A percentile compares a stretch with the other conserved stretches of the same genome.
These are phyloP conservation scores for Lachancea lanzarotensis DNA, from an alignment of 805 yeast species.

Conservation along the genomic window DNA sequence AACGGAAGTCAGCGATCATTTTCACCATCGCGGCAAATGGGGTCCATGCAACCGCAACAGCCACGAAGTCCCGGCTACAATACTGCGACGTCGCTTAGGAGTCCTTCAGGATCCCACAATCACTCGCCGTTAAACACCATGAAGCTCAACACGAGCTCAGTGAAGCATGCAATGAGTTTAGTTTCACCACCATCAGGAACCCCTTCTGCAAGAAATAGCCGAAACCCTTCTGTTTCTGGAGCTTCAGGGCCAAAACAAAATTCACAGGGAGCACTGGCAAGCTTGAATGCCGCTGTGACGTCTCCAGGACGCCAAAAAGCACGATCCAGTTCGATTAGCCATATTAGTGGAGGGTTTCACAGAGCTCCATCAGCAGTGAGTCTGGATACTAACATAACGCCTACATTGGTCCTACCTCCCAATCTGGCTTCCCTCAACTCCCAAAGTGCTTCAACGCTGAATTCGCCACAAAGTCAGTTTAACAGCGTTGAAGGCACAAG, in stretches of 20 bases:
- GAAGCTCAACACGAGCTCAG: constrained; percentile 3
- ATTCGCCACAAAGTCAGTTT: constrained; percentile 3
- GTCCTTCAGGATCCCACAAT: constrained; percentile 5
- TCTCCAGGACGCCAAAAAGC: constrained; percentile 6
- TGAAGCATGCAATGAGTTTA: constrained; percentile 6
- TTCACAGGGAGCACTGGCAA: background rate
- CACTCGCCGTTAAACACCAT: constrained; percentile 8
- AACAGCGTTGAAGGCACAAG: background rate
- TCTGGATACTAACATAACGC: constrained; percentile 12
- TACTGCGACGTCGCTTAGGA: constrained; percentile 6
- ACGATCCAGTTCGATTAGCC: constrained; percentile 9
- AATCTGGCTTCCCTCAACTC: constrained; percentile 22
- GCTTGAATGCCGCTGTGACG: background rate
- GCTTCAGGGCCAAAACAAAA: constrained; percentile 3
- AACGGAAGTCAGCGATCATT: constrained; percentile 3
- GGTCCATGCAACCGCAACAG: background rate
- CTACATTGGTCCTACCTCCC: constrained; percentile 24
- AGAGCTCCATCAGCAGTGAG: constrained; percentile 3
- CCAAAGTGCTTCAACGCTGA: constrained; percentile 16
- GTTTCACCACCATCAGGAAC: constrained; percentile 11
- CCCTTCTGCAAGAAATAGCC: constrained; percentile 17
- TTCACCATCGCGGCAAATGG: constrained; percentile 7
- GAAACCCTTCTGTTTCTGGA: constrained; percentile 18
- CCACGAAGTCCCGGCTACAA: constrained; percentile 7
- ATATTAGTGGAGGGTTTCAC: constrained; percentile 3